A percentile compares a stretch with the other conserved stretches of the same genome.
Conservation (phyloP, 306 rosid species). For the Cyclanthera cordifolia region DNA sequence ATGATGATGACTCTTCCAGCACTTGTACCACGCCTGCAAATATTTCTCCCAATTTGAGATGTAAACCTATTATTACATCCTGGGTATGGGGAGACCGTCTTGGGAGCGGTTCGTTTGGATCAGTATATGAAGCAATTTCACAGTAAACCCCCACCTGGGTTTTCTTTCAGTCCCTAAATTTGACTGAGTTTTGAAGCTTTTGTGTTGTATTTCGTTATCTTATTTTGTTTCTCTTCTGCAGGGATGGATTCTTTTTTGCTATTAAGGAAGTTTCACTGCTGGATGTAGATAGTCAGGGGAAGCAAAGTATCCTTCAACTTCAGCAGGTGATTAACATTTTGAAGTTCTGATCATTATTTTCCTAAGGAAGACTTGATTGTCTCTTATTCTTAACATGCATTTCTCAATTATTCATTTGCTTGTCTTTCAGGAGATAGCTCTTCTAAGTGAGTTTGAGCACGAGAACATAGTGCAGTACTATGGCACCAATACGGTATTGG, state of each 20-base stretch:
- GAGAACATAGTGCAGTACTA: constrained; percentile 84
- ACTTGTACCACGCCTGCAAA: constrained; percentile 47
- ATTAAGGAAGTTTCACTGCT: constrained; percentile 95
- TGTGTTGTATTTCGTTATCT: neutral
- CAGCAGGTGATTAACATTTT: constrained; percentile 48
- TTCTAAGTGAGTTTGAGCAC: constrained; percentile 84
- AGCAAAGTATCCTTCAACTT: constrained; percentile 69
- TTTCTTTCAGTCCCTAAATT: neutral
- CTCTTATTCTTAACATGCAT: constrained; percentile 15
- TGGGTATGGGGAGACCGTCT: constrained; percentile 72
- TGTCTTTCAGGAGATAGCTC: constrained; percentile 69
- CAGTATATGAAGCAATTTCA: constrained; percentile 80
- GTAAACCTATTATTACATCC: constrained; percentile 29
- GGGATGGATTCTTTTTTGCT: constrained; percentile 73
- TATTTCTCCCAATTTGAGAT: constrained; percentile 54
- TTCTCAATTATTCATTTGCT: neutral
- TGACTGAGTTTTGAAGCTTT: neutral
- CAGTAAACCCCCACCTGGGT: constrained; percentile 25
- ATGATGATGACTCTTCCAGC: constrained; percentile 75
- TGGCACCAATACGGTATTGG: constrained; percentile 69
- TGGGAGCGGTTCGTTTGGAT: constrained; percentile 90
- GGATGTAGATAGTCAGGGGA: constrained; percentile 71
- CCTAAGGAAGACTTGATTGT: neutral
- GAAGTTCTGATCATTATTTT: neutral
- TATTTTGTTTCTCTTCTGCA: constrained; percentile 21